Conservation (phyloP, 805 yeast genomes). For the Lachancea thermotolerans region DNA sequence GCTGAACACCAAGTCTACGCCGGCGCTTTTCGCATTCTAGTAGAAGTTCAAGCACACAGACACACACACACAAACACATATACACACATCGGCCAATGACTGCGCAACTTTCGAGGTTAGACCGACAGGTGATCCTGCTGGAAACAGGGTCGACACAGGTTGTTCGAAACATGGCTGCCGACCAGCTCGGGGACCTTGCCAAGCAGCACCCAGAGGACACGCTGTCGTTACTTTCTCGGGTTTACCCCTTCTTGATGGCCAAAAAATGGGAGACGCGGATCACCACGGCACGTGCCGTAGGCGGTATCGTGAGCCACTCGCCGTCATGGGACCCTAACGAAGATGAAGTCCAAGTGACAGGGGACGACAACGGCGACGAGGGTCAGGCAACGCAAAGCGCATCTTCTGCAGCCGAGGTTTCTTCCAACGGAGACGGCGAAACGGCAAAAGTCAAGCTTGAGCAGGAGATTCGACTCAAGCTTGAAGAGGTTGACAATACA, state of each 20-base stretch:
- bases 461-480: slow-evolving; percentile 27
- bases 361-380: background rate
- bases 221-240: slow-evolving; percentile 73
- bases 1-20: too few relatives aligned
- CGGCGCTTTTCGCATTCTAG: too few relatives aligned
- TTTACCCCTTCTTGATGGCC: slow-evolving; percentile 79
- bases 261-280: slow-evolving; percentile 94
- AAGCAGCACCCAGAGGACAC: slow-evolving; percentile 93
- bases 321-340: slow-evolving; percentile 78
- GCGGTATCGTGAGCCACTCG: slow-evolving; percentile 80
- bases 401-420: slow-evolving; percentile 14
- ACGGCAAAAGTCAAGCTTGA: slow-evolving; percentile 31
- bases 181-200: slow-evolving; percentile 90
- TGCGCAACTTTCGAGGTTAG: slow-evolving; percentile 37
- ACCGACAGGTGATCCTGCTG: slow-evolving; percentile 42
- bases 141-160: slow-evolving; percentile 95
- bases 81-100: slow-evolving; percentile 18
- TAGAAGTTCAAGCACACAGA: background rate
- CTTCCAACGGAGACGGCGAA: slow-evolving; percentile 14
- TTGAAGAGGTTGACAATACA: slow-evolving; percentile 22
- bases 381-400: slow-evolving; percentile 1
- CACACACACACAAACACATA: background rate
- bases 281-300: slow-evolving; percentile 90
- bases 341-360: slow-evolving; percentile 30
- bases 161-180: slow-evolving; percentile 94